Evolutionary conservation across 352 stramenopile species (phyloP).

Genomic region (Phytophthora foliorum): DNA sequence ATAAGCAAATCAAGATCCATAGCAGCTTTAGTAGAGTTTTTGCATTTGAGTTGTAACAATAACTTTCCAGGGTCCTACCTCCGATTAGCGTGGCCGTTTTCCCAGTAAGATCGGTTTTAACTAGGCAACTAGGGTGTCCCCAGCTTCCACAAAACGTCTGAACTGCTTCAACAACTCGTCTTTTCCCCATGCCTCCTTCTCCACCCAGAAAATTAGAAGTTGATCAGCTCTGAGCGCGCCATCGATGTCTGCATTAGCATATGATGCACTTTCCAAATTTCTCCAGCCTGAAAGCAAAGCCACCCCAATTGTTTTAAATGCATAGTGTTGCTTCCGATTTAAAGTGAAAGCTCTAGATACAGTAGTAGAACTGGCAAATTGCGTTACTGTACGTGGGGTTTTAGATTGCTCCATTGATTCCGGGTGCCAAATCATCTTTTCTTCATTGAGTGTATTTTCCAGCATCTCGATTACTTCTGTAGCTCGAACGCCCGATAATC

Average conservation of each 20-base stretch:
- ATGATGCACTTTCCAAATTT: neutral
- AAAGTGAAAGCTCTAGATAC: neutral
- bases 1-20: neutral
- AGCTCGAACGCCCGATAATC: too few relatives aligned
- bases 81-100: conserved; percentile 12
- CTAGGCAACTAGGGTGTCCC: neutral
- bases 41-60: neutral
- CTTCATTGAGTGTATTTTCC: too few relatives aligned
- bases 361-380: neutral
- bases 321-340: too few relatives aligned
- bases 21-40: too few relatives aligned
- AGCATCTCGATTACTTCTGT: conserved; percentile 7
- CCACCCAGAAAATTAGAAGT: conserved; percentile 4
- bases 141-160: conserved; percentile 4
- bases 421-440: neutral
- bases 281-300: conserved; percentile 5
- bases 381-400: neutral
- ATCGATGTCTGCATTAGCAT: neutral
- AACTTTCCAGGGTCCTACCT: conserved; percentile 1
- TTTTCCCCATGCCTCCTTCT: conserved; percentile 8
- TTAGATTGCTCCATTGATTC: neutral
- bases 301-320: neutral
- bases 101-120: conserved; percentile 12
- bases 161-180: conserved; percentile 2
- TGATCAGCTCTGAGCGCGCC: neutral